Conservation (phyloP, 1,284 basidiomycete species). For the Irpex sp. region DNA sequence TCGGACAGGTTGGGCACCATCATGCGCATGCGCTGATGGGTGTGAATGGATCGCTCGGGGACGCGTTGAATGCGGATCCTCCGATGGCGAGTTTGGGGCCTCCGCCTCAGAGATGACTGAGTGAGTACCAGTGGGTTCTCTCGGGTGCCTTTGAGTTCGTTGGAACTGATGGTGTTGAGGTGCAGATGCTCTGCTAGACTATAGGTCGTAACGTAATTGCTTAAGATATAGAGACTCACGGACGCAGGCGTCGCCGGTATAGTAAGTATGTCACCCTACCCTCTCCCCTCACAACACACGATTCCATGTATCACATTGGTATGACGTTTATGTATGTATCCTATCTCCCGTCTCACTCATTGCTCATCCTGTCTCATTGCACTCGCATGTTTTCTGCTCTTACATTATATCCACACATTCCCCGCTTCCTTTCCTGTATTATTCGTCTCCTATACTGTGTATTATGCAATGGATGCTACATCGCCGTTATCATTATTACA, state of each 20-base stretch:
- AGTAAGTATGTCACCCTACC: not conserved
- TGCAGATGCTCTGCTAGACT: not conserved
- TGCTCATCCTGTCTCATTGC: not conserved
- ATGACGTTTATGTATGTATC: not conserved
- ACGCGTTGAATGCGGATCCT: conserved; percentile 2
- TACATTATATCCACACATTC: not conserved
- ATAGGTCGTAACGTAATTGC: not conserved
- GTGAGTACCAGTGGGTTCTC: not conserved
- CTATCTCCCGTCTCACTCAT: not conserved
- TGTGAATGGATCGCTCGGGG: conserved; percentile 2
- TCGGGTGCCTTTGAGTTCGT: not conserved
- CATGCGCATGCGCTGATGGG: not conserved
- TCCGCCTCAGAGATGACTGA: not conserved
- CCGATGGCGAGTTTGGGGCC: not conserved
- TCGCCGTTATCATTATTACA: not conserved
- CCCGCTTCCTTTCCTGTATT: not conserved
- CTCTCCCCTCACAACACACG: not conserved
- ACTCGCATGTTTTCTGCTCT: not conserved
- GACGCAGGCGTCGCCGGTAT: not conserved
- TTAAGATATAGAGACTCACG: not conserved
- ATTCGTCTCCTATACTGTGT: not conserved
- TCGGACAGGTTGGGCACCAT: not conserved
- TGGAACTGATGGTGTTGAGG: not conserved
- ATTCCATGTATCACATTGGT: not conserved
- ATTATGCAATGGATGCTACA: not conserved